Evolutionary conservation across 345 rosid species (phyloP).

Genomic region (Hypericum androsaemum): DNA sequence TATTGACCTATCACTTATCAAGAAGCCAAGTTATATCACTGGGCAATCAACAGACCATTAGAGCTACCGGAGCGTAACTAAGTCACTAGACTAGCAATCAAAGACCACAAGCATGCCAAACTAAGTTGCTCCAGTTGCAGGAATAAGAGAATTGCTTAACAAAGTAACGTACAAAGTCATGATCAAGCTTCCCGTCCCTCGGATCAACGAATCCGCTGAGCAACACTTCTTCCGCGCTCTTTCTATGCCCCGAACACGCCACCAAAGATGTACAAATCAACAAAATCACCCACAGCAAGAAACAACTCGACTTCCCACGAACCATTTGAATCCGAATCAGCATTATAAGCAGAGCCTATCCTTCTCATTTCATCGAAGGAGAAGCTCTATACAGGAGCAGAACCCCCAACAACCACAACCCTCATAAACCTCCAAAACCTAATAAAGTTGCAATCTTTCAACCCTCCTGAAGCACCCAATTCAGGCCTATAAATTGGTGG

Average conservation of each 20-base stretch:
- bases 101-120: no score
- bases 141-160: neutral
- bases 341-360: slow-evolving; percentile 12
- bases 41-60: no score
- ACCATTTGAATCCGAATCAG: slow-evolving; percentile 25
- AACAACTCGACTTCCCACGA: slow-evolving; percentile 16
- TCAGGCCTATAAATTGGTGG: neutral
- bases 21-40: no score
- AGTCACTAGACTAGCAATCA: no score
- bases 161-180: slow-evolving; percentile 33
- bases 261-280: slow-evolving; percentile 31
- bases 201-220: slow-evolving; percentile 35
- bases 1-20: no score
- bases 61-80: no score
- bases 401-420: slow-evolving; percentile 14
- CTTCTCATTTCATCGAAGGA: slow-evolving; percentile 33
- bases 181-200: slow-evolving; percentile 38
- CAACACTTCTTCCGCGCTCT: slow-evolving; percentile 32
- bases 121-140: neutral
- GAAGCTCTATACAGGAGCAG: slow-evolving; percentile 10
- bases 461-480: slow-evolving; percentile 3
- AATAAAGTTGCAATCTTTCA: slow-evolving; percentile 11
- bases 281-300: slow-evolving; percentile 24
- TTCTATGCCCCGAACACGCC: slow-evolving; percentile 27
- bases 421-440: slow-evolving; percentile 3